Evolutionary conservation across 106 monocot genomes (phyloP).

Genomic region (Acorus gramineus): DNA sequence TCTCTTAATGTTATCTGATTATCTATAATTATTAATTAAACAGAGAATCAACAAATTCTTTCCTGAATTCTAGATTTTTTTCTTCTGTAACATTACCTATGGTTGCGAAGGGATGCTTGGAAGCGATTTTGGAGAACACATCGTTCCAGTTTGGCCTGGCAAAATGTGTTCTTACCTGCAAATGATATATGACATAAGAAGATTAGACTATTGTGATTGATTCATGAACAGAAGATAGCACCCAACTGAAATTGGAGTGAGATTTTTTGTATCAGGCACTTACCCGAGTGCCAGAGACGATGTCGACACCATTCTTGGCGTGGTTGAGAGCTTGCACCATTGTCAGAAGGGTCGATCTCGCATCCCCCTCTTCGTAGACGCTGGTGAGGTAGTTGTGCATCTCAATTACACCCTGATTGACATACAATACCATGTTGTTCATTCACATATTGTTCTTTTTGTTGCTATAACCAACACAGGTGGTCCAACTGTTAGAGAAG

Average conservation of each 20-base stretch:
- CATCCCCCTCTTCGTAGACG: conserved; percentile 90
- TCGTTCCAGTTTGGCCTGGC: conserved; percentile 90
- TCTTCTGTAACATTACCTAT: conserved; percentile 37
- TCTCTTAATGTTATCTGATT: background rate
- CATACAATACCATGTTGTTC: background rate
- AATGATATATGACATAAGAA: too few relatives aligned
- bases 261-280: background rate
- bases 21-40: too few relatives aligned
- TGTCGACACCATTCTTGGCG: conserved; percentile 79
- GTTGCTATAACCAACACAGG: too few relatives aligned
- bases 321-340: conserved; percentile 95
- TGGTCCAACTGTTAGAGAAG: background rate
- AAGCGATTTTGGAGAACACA: conserved; percentile 61
- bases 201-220: too few relatives aligned
- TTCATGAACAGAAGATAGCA: background rate
- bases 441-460: too few relatives aligned
- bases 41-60: too few relatives aligned
- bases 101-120: conserved; percentile 53
- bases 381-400: conserved; percentile 89
- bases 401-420: conserved; percentile 72
- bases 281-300: conserved; percentile 81
- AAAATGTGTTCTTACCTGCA: conserved; percentile 93
- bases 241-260: too few relatives aligned
- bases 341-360: conserved; percentile 72
- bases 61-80: too few relatives aligned